Base-by-base conservation (phyloP, 78 protist species). In the Chrysochromulina tobinii region DNA sequence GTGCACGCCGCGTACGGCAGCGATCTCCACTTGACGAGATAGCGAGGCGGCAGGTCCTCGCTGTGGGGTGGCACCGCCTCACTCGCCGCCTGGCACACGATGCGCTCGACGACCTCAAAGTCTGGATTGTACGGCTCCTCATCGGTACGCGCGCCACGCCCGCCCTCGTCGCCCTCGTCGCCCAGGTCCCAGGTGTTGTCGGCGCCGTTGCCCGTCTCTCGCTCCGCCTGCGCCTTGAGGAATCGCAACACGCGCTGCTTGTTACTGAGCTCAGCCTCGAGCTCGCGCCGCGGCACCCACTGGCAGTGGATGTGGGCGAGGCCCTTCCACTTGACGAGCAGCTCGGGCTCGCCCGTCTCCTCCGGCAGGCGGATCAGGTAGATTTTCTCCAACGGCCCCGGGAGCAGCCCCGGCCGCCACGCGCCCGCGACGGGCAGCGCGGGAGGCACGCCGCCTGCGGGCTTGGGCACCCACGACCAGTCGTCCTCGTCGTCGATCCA, bases 321-420 rank as follows among this genome's bases (percentile, higher is more conserved):
- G 50, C 58, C 89, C 68, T 86, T 86, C 89, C 89, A 86, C 75
- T 86, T 86, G 89, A 86, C 73, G 79, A 58, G 73, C 17, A 64
- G 25, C 89, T 50, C 27, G 55, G 8, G 61, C 75, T 61, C 55
- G 38, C 66, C 67, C 21, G 67, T 23, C 12, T 1, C 53, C 67
- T 14, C 17, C 17, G 1, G 9, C 61, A 27, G 2, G 7, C 67
- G 88, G 53, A 23, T 3, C 20, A 48, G 51, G 87, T 54, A 79
- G 87, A 79, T 79, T 50, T 54, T 51, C 25, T 79, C 87, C 20
- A 79, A 12, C 21, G 83, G 51, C 83, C 38, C 38, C 83, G 83
- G 27, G 12, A 50, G 11, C 83, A 5, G n/a, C 7, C 79, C 79
- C 54, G 79, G 79, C 53, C 14, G 11, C 53, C 51, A 69, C 79